phyloP scores from a whole-genome alignment of 2,329 filamentous ascomycete species.

The Xylaria sp. region DNA sequence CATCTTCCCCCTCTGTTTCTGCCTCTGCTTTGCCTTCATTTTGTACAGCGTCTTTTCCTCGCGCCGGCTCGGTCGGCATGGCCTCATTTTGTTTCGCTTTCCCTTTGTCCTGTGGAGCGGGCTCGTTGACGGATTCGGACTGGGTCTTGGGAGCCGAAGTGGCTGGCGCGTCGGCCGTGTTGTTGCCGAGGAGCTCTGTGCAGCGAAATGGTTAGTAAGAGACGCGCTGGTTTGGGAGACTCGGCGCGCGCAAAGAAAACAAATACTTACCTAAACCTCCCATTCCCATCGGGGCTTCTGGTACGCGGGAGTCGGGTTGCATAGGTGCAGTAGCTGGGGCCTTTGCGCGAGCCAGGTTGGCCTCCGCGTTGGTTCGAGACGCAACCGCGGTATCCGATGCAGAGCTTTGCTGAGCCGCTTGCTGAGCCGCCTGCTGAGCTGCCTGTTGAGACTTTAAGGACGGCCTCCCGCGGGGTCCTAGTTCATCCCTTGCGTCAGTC shows the following conservation, averaged over 20 bases:
- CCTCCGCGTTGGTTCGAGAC: conserved; percentile 35
- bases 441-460: conserved; percentile 25
- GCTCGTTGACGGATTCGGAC: conserved; percentile 18
- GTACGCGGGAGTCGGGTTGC: conserved; percentile 36
- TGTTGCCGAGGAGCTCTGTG: conserved; percentile 28
- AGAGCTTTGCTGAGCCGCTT: conserved; percentile 20
- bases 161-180: conserved; percentile 4
- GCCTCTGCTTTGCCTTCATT: conserved; percentile 34
- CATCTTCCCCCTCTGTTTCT: conserved; percentile 36
- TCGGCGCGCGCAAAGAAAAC: neutral
- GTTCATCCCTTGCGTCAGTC: conserved; percentile 14
- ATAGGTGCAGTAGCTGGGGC: conserved; percentile 36
- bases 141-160: conserved; percentile 21
- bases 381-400: conserved; percentile 18
- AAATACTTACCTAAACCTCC: conserved; percentile 43
- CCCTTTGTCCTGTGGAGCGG: conserved; percentile 21
- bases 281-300: conserved; percentile 50
- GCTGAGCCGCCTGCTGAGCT: no score
- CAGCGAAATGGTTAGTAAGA: conserved; percentile 6
- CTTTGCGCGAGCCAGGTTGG: conserved; percentile 38
- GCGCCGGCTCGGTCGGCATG: neutral
- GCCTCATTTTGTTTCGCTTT: conserved; percentile 33
- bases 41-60: conserved; percentile 6
- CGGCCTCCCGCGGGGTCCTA: conserved; percentile 45
- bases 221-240: neutral